Conservation (phyloP, 148 eudicot genomes). For the Arctostaphylos glauca region DNA sequence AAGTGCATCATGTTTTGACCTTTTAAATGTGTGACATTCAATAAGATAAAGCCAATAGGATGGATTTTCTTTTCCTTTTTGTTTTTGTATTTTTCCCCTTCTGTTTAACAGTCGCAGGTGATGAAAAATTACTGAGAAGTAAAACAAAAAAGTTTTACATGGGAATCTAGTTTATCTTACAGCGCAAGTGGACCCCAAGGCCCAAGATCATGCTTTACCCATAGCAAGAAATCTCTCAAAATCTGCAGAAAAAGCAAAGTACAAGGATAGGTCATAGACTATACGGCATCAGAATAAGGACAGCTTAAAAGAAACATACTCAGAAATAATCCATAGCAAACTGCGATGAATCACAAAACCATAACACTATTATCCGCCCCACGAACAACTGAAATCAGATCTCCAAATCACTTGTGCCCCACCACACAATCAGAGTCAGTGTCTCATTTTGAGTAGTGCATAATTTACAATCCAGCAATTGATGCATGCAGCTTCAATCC, state of each 20-base stretch:
- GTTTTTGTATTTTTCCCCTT: background rate
- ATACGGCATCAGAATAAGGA: background rate
- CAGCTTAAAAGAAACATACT: background rate
- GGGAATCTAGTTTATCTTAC: slow-evolving; percentile 41
- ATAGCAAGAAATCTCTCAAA: slow-evolving; percentile 67
- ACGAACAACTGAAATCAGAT: background rate
- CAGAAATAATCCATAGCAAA: background rate
- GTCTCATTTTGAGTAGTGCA: background rate
- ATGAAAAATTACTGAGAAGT: background rate
- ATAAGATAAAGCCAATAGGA: background rate
- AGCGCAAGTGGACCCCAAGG: slow-evolving; percentile 90
- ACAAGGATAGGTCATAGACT: slow-evolving; percentile 1
- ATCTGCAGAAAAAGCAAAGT: slow-evolving; percentile 39
- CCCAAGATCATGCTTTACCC: slow-evolving; percentile 90
- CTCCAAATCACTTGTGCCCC: background rate
- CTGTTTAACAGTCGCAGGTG: background rate
- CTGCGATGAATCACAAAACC: background rate
- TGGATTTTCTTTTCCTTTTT: background rate
- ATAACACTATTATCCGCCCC: background rate
- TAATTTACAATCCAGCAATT: background rate
- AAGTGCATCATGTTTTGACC: too few relatives aligned
- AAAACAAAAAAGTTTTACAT: background rate
- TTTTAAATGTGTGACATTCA: too few relatives aligned
- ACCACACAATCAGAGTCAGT: background rate
- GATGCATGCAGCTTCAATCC: background rate